Evolutionary conservation across 2,329 filamentous ascomycete genomes (phyloP).

Genomic region (Aspergillus tamarii): DNA sequence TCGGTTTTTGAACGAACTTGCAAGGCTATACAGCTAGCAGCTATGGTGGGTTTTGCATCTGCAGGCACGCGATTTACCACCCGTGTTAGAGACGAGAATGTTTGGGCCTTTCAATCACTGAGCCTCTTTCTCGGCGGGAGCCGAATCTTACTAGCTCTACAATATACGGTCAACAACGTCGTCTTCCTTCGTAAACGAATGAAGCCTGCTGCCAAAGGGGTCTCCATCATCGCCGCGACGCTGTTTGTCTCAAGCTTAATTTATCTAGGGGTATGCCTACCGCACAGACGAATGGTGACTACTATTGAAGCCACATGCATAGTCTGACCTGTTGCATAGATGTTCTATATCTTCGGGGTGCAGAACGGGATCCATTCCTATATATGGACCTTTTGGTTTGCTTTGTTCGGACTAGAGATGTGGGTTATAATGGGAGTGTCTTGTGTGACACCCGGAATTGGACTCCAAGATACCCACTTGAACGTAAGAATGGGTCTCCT

Average conservation of each 20-base stretch:
- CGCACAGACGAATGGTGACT: neutral
- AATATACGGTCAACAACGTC: slow-evolving; percentile 52
- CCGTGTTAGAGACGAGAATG: slow-evolving; percentile 42
- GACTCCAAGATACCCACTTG: slow-evolving; percentile 65
- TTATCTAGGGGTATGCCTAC: slow-evolving; percentile 32
- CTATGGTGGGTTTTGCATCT: slow-evolving; percentile 68
- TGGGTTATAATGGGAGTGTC: slow-evolving; percentile 57
- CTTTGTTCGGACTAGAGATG: slow-evolving; percentile 58
- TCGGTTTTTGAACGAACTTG: slow-evolving; percentile 64
- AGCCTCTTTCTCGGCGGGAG: slow-evolving; percentile 54
- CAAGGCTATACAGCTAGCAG: slow-evolving; percentile 63
- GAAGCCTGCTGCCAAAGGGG: slow-evolving; percentile 29
- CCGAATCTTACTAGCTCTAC: slow-evolving; percentile 56
- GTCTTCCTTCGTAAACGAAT: slow-evolving; percentile 32
- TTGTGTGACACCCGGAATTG: slow-evolving; percentile 58
- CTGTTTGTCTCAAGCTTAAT: slow-evolving; percentile 32
- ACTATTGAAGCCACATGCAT: neutral
- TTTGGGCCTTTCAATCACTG: slow-evolving; percentile 49
- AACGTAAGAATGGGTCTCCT: slow-evolving; percentile 66
- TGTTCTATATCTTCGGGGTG: slow-evolving; percentile 38
- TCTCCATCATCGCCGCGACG: slow-evolving; percentile 33
- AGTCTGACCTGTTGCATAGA: slow-evolving; percentile 25
- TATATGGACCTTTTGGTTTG: slow-evolving; percentile 58
- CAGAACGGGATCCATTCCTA: slow-evolving; percentile 26
- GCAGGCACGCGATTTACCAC: slow-evolving; percentile 55